phyloP scores from a whole-genome alignment of 192 early-diverging fungal genomes.

The Rhizophlyctis rosea region DNA sequence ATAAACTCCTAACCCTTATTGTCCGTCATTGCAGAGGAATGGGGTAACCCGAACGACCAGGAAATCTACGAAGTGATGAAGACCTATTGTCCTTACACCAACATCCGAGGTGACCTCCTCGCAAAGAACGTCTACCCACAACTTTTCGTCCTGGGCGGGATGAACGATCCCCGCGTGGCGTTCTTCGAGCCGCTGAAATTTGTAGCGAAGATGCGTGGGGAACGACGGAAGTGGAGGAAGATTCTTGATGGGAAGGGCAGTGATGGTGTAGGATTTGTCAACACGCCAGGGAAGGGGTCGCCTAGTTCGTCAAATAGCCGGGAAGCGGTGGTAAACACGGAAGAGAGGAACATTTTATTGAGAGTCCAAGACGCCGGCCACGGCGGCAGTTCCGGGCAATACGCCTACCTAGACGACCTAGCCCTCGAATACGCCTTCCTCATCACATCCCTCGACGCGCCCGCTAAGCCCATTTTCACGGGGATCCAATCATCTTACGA shows the following conservation, averaged over 20 bases:
- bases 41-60: slow-evolving; percentile 44
- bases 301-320: too few species aligned
- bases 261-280: slow-evolving; percentile 7
- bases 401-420: slow-evolving; percentile 34
- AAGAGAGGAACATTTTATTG: slow-evolving; percentile 10
- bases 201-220: slow-evolving; percentile 71
- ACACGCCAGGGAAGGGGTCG: not conserved
- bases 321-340: not conserved
- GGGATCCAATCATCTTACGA: not conserved
- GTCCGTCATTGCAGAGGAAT: slow-evolving; percentile 34
- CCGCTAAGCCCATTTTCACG: not conserved
- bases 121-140: slow-evolving; percentile 38
- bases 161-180: slow-evolving; percentile 80
- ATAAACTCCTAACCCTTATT: too few species aligned
- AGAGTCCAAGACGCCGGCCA: slow-evolving; percentile 39
- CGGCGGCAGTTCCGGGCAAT: slow-evolving; percentile 38
- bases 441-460: slow-evolving; percentile 19
- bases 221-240: slow-evolving; percentile 9
- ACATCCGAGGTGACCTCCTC: slow-evolving; percentile 29
- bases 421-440: slow-evolving; percentile 39
- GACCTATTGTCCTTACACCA: slow-evolving; percentile 44
- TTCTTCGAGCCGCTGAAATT: slow-evolving; percentile 85
- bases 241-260: slow-evolving; percentile 1
- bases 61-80: slow-evolving; percentile 42
- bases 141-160: slow-evolving; percentile 57